Conservation (phyloP, 768 basidiomycete genomes). For the Tulasnella sp. region DNA sequence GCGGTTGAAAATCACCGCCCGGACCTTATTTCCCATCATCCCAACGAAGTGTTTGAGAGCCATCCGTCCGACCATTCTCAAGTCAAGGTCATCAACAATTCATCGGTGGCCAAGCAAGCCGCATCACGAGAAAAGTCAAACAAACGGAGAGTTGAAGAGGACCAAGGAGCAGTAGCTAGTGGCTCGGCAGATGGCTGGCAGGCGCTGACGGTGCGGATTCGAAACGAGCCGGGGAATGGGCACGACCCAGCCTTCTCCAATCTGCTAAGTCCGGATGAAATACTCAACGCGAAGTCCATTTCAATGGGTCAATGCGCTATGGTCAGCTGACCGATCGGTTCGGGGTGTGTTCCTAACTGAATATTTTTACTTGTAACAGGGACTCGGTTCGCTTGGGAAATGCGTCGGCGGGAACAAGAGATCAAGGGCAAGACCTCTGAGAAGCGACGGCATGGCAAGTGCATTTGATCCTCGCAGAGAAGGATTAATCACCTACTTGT, state of each 20-base stretch:
- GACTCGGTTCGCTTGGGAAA: neutral
- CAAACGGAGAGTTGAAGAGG: neutral
- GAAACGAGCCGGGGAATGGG: neutral
- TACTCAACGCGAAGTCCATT: neutral
- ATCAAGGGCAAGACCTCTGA: neutral
- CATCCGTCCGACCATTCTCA: slow-evolving; percentile 32
- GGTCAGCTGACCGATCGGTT: neutral
- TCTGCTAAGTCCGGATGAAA: slow-evolving; percentile 1
- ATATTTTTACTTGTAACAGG: neutral
- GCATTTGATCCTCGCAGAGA: neutral
- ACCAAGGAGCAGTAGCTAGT: neutral
- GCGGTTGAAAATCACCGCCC: slow-evolving; percentile 28
- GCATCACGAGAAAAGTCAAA: neutral
- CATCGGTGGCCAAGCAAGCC: neutral
- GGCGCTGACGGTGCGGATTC: neutral
- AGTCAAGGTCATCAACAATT: slow-evolving; percentile 27
- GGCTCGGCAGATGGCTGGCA: neutral
- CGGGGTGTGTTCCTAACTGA: neutral
- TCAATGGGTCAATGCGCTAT: slow-evolving; percentile 2
- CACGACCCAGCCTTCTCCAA: slow-evolving; percentile 2
- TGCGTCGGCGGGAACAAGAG: slow-evolving; percentile 4
- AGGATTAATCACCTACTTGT: neutral
- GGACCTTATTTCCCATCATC: slow-evolving; percentile 26
- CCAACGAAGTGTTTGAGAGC: slow-evolving; percentile 28
- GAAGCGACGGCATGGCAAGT: slow-evolving; percentile 6